Evolutionary conservation across 148 eudicot species (phyloP), one percentile per base, ranked within the genome.

Genomic region (Beta vulgaris): DNA sequence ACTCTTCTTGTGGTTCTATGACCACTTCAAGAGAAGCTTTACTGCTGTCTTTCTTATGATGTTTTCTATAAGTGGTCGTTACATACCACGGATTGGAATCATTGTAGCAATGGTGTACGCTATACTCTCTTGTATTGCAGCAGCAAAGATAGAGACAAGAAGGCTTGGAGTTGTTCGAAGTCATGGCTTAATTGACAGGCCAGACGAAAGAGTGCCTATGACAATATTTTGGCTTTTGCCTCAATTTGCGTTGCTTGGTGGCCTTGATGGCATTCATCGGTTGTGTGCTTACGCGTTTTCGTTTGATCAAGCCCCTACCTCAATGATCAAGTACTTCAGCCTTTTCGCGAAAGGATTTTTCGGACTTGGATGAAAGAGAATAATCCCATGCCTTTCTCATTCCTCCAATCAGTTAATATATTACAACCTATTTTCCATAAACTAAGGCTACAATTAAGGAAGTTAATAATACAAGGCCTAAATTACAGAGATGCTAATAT

Each of bases 91-190:
- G 29, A 21, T 73, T 6, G 85, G 82, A 9, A 72, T 86, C 25
- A 80, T 72, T 0, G 19, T 80, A 2, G 79, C 86, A 16, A 85
- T 83, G 86, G 70, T 79, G 6, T 84, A 73, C 39, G 51, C 88
- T 4, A 18, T 74, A 1, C 65, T 85, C 1, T 81, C 88, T 39
- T 86, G 91, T 37, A 85, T 83, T 31, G 73, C 85, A 5, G 88
- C 91, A 3, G 88, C 91, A 0, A 71, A 71, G 48, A 78, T 88
- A 6, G 91, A 86, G 74, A 25, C 44, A 2, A 74, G 75, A 43
- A 88, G 91, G 46, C 78, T 82, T 1, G 26, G 48, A 4, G 76
- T 84, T 15, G 75, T 86, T n/a, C 23, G 18, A 51, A 72, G 35
- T 10, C 83, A 80, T n/a, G 84, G 70, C 63, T 60, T 86, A 19